Conservation (phyloP, 1,284 basidiomycete species). For the Cryptococcus sp. region DNA sequence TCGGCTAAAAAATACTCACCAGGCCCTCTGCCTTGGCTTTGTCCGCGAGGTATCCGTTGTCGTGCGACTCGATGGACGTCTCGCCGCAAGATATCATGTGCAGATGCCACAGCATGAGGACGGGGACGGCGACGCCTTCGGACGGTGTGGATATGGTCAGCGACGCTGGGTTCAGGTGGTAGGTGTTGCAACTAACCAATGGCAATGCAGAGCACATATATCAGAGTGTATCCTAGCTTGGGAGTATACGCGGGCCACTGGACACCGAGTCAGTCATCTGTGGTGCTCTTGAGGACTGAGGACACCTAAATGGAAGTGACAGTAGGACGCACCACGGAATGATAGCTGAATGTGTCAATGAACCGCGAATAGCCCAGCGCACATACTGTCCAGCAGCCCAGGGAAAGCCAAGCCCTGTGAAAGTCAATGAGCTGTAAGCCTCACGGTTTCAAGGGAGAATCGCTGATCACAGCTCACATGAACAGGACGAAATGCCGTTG, state of each 20-base stretch:
- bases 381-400: slow-evolving; percentile 60
- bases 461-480: slow-evolving; percentile 66
- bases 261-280: slow-evolving; percentile 6
- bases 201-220: slow-evolving; percentile 72
- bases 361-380: slow-evolving; percentile 57
- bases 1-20: slow-evolving; percentile 51
- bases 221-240: slow-evolving; percentile 65
- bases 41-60: slow-evolving; percentile 73
- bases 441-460: too few species aligned
- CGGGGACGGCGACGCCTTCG: slow-evolving; percentile 68
- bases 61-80: slow-evolving; percentile 86
- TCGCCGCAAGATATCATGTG: slow-evolving; percentile 73
- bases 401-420: slow-evolving; percentile 66
- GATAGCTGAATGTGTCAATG: slow-evolving; percentile 55
- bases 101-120: slow-evolving; percentile 79
- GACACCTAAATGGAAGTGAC: not conserved
- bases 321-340: slow-evolving; percentile 49
- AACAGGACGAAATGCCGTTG: slow-evolving; percentile 95
- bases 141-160: not conserved
- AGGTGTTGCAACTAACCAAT: slow-evolving; percentile 42
- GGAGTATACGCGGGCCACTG: slow-evolving; percentile 68
- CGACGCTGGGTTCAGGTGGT: not conserved
- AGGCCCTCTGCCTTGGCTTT: slow-evolving; percentile 68
- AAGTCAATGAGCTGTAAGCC: slow-evolving; percentile 6
- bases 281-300: not conserved